Evolutionary conservation across 352 stramenopile species (phyloP).

Genomic region (Globisporangium mamillatum): DNA sequence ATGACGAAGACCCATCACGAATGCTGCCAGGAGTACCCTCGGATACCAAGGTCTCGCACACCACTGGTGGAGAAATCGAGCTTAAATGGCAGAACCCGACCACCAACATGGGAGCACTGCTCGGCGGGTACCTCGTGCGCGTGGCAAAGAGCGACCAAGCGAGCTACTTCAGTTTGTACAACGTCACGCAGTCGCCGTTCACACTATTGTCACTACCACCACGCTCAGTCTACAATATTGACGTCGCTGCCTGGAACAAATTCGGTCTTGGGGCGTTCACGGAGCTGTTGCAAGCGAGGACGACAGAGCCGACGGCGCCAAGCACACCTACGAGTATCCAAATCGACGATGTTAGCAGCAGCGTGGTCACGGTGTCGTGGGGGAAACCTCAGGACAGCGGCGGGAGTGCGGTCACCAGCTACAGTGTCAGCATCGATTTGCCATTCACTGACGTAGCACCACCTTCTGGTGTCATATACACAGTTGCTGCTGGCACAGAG

Average conservation of each 20-base stretch:
- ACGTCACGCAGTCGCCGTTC: slow-evolving; percentile 31
- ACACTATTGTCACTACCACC: slow-evolving; percentile 36
- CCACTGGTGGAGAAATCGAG: slow-evolving; percentile 50
- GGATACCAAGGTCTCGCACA: slow-evolving; percentile 12
- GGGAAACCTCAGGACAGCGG: slow-evolving; percentile 32
- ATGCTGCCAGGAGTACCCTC: slow-evolving; percentile 23
- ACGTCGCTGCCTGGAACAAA: slow-evolving; percentile 48
- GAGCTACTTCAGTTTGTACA: slow-evolving; percentile 39
- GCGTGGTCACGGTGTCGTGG: slow-evolving; percentile 34
- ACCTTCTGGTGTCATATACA: neutral
- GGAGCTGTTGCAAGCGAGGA: slow-evolving; percentile 19
- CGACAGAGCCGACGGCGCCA: slow-evolving; percentile 29
- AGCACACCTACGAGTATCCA: slow-evolving; percentile 25
- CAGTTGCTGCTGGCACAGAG: neutral
- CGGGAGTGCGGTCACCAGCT: slow-evolving; percentile 29
- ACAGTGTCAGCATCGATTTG: slow-evolving; percentile 17
- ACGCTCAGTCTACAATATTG: slow-evolving; percentile 28
- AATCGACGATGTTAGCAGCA: slow-evolving; percentile 11
- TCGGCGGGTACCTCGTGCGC: slow-evolving; percentile 39
- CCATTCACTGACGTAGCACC: slow-evolving; percentile 4
- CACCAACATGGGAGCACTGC: neutral
- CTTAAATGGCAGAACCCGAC: slow-evolving; percentile 26
- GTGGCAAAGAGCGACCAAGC: slow-evolving; percentile 15
- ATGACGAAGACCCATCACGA: slow-evolving; percentile 43
- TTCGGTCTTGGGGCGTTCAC: slow-evolving; percentile 45